phyloP scores from a whole-genome alignment of 495 filamentous ascomycete species.

The Neurospora sp. region DNA sequence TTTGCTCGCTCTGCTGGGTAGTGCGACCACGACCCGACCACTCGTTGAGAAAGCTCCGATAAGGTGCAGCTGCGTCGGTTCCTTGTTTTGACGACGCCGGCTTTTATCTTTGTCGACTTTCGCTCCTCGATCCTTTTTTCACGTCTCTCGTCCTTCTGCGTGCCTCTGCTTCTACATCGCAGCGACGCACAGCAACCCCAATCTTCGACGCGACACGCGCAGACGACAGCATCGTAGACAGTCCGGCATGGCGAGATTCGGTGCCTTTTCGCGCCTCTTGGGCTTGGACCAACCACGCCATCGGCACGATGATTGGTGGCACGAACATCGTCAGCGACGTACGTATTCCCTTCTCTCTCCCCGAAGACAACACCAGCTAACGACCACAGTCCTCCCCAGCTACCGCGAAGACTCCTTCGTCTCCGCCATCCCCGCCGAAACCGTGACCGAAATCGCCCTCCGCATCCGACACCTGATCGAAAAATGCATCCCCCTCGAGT shows the following conservation, averaged over 20 bases:
- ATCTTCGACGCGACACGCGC: background rate
- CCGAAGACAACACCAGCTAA: constrained; percentile 10
- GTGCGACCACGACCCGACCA: background rate
- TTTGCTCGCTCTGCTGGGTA: background rate
- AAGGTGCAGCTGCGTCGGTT: background rate
- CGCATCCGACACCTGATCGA: constrained; percentile 88
- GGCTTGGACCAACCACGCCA: constrained; percentile 32
- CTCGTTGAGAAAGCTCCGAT: background rate
- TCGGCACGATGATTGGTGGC: constrained; percentile 25
- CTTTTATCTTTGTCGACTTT: background rate
- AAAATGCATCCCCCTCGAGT: constrained; percentile 75
- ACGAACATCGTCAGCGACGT: constrained; percentile 30
- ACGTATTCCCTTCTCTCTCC: constrained; percentile 7
- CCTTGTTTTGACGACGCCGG: background rate
- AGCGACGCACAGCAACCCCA: background rate
- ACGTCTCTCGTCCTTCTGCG: background rate
- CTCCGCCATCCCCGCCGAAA: constrained; percentile 53
- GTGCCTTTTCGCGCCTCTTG: constrained; percentile 20
- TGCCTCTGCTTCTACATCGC: background rate
- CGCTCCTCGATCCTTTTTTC: background rate
- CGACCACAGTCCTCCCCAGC: constrained; percentile 48
- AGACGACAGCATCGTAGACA: background rate
- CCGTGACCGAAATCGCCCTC: constrained; percentile 80
- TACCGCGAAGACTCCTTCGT: constrained; percentile 40
- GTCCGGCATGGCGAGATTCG: constrained; percentile 16